Base-by-base conservation (phyloP, 2,329 filamentous ascomycete species). In the Hymenoscyphus albidus region DNA sequence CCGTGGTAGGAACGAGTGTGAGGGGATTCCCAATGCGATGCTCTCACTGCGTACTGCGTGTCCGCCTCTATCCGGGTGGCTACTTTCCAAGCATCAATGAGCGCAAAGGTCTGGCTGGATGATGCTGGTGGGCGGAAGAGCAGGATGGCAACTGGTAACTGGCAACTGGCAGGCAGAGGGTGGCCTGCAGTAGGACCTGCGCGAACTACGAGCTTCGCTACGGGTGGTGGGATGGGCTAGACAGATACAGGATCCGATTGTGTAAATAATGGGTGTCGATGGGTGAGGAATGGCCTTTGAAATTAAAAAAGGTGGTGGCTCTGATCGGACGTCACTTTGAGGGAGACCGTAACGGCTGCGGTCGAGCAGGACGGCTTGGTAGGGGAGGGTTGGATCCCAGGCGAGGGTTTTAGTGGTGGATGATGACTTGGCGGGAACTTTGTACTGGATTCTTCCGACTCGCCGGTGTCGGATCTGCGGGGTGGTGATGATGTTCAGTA, bases 41-140 rank as follows among this genome's bases (percentile, higher is more conserved):
- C 22, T 57, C 39, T 40, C 57, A 61, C 9, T 51, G 27, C 27
- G 27, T 27, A 22, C 27, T 27, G 58, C 22, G 44, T 63, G 57
- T 67, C 70, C 71, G 72, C 66, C 40, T 64, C 58, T 55, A 66
- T 71, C 70, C 70, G 70, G 65, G 59, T 16, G 18, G 57, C 16
- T 59, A 14, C 57, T 42, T 27, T 42, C 32, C 14, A 42, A 59
- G 32, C 57, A 42, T 59, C 27, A 57, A 57, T n/a, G 54, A 14
- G 54, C 54, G 54, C 54, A 38, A 57, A 57, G 54, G 27, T 57
- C 54, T 31, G 27, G 18, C 54, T 32, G 12, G 54, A 10, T 51
- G 12, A n/a, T 51, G 44, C 16, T 48, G 18, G 54, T 32, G 54
- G 44, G 27, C 54, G 54, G 27, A 57, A 16, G 27, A 57, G 32